phyloP scores from a whole-genome alignment of 2,329 filamentous ascomycete genomes.

The Hymenoscyphus salicellus region DNA sequence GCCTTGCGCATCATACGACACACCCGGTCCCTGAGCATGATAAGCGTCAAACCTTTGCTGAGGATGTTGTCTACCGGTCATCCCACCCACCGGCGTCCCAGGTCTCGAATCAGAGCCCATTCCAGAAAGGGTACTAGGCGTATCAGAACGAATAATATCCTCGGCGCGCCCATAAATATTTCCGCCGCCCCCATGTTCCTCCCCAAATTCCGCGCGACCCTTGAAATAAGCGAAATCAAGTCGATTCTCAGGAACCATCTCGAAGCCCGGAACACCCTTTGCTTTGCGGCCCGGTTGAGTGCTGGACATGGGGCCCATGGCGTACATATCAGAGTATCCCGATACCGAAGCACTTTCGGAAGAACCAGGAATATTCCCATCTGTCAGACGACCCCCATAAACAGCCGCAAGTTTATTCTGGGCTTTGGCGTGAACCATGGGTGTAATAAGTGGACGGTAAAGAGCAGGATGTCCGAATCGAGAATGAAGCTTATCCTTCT shows the following conservation, averaged over 20 bases:
- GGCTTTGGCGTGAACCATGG: constrained; percentile 91
- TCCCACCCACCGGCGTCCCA: constrained; percentile 26
- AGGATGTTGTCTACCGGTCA: constrained; percentile 11
- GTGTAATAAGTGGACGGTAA: constrained; percentile 84
- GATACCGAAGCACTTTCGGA: constrained; percentile 57
- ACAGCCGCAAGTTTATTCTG: constrained; percentile 82
- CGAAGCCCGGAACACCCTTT: constrained; percentile 65
- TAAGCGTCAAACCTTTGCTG: not conserved
- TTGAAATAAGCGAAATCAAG: constrained; percentile 90
- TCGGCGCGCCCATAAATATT: constrained; percentile 57
- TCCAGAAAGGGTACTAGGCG: constrained; percentile 26
- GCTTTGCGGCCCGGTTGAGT: constrained; percentile 44
- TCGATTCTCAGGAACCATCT: constrained; percentile 84
- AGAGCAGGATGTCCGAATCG: constrained; percentile 89
- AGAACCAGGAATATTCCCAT: constrained; percentile 59
- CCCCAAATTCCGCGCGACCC: constrained; percentile 80
- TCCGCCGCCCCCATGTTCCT: constrained; percentile 76
- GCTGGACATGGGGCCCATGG: constrained; percentile 70
- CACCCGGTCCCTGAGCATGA: constrained; percentile 15
- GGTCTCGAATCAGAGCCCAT: constrained; percentile 28
- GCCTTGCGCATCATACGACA: constrained; percentile 26
- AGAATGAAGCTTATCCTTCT: constrained; percentile 67
- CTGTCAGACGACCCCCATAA: constrained; percentile 75
- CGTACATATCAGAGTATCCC: constrained; percentile 79
- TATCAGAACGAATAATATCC: constrained; percentile 48